Conservation (phyloP, 148 eudicot species). For the Spergularia bocconei region DNA sequence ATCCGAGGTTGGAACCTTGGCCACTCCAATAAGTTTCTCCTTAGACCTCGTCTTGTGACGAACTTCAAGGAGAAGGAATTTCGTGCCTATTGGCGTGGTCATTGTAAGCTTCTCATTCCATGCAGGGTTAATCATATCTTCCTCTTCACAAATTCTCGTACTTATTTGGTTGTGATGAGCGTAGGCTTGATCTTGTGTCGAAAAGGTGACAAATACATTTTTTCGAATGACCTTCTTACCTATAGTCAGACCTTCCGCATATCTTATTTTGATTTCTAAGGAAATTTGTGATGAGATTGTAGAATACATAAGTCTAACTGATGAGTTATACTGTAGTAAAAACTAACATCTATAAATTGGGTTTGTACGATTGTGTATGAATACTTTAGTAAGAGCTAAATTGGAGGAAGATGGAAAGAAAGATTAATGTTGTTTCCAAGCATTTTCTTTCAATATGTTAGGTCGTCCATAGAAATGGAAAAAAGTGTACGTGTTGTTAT, state of each 20-base stretch:
- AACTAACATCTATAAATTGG: neutral
- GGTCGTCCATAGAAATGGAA: too few relatives aligned
- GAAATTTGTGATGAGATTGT: neutral
- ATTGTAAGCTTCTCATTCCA: conserved; percentile 55
- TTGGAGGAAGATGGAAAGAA: conserved; percentile 32
- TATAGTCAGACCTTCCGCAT: conserved; percentile 39
- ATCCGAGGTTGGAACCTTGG: conserved; percentile 52
- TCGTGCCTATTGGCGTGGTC: conserved; percentile 34
- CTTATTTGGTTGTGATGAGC: conserved; percentile 1
- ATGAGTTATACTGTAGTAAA: too few relatives aligned
- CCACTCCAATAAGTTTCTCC: conserved; percentile 36
- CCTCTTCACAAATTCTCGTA: conserved; percentile 27
- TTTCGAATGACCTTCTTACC: conserved; percentile 32
- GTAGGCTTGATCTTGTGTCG: conserved; percentile 13
- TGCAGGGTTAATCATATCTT: conserved; percentile 27
- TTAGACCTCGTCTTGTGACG: conserved; percentile 18
- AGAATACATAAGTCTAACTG: neutral
- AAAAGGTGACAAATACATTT: conserved; percentile 35
- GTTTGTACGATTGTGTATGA: neutral
- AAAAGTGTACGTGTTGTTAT: too few relatives aligned
- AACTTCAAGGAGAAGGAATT: conserved; percentile 44
- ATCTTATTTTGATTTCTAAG: conserved; percentile 43
- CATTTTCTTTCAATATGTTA: too few relatives aligned
- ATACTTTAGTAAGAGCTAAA: neutral
- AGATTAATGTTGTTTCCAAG: neutral